Percentiles rank a stretch among this genome's conserved stretches.
phyloP scores from a whole-genome alignment of 176 grass and related monocot species.

The Cenchrus americanus region DNA sequence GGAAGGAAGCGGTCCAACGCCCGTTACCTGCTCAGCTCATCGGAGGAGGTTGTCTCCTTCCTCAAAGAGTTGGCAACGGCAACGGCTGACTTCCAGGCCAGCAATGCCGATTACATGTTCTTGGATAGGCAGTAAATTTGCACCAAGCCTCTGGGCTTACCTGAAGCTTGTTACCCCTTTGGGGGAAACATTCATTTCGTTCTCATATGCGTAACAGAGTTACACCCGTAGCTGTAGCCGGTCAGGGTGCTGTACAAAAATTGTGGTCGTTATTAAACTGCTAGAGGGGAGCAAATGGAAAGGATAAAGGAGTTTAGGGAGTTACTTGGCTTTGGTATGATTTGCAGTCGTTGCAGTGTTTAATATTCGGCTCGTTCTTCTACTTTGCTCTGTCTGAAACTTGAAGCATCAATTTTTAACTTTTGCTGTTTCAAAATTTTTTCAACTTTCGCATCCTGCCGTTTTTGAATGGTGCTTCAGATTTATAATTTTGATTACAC shows the following conservation, averaged over 20 bases:
- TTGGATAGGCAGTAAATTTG: conserved; percentile 58
- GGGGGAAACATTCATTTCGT: conserved; percentile 18
- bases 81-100: conserved; percentile 30
- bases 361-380: not conserved
- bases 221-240: conserved; percentile 39
- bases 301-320: conserved; percentile 20
- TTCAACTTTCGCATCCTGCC: not conserved
- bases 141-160: not conserved
- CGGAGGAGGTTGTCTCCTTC: conserved; percentile 84
- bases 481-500: not conserved
- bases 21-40: conserved; percentile 81
- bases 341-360: not conserved
- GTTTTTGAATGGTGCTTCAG: not conserved
- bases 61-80: conserved; percentile 71
- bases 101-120: conserved; percentile 48
- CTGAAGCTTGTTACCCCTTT: not conserved
- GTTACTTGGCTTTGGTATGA: conserved; percentile 10
- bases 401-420: no score
- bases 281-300: conserved; percentile 44
- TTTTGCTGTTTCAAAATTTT: no score
- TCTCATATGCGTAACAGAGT: conserved; percentile 31
- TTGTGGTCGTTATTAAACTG: conserved; percentile 39
- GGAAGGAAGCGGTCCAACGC: conserved; percentile 89
- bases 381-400: not conserved
- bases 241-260: conserved; percentile 48